phyloP scores from a whole-genome alignment of 2,329 filamentous ascomycete genomes.

The Clonostachys rhizophaga region DNA sequence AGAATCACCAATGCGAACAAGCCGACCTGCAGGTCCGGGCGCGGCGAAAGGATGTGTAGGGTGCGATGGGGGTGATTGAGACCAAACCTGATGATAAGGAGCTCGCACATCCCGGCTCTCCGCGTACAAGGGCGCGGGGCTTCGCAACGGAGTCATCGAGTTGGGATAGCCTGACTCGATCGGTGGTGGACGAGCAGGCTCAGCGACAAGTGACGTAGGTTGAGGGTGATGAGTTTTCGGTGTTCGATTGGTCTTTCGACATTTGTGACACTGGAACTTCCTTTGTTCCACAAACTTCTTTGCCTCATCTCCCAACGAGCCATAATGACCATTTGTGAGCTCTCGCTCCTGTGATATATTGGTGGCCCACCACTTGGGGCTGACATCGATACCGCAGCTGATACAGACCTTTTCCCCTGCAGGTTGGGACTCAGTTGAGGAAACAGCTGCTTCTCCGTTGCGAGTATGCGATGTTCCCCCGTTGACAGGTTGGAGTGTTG shows the following conservation, averaged over 20 bases:
- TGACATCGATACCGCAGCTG: slow-evolving; percentile 65
- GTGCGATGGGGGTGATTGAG: neutral
- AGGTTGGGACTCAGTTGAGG: slow-evolving; percentile 10
- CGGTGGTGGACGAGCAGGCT: neutral
- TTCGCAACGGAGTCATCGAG: neutral
- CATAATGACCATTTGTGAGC: slow-evolving; percentile 46
- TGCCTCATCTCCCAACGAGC: slow-evolving; percentile 47
- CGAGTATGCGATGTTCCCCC: slow-evolving; percentile 9
- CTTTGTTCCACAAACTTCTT: slow-evolving; percentile 55
- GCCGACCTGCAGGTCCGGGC: neutral
- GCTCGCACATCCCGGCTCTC: slow-evolving; percentile 1
- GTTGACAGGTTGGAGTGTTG: slow-evolving; percentile 38
- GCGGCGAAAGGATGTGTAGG: neutral
- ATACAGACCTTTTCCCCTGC: slow-evolving; percentile 52
- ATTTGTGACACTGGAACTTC: slow-evolving; percentile 73
- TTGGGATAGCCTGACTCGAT: neutral
- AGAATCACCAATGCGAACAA: neutral
- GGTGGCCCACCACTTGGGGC: slow-evolving; percentile 68
- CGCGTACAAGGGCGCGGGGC: neutral
- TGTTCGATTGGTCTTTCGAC: slow-evolving; percentile 22
- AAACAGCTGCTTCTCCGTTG: slow-evolving; percentile 11
- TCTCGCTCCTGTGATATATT: slow-evolving; percentile 45
- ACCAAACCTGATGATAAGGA: neutral
- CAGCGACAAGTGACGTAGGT: neutral
- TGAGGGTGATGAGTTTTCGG: neutral